A percentile compares a stretch with the other conserved stretches of the same genome.
Conservation (phyloP, 1,139 yeast species). For the Sugiyamaella neomexicana region DNA sequence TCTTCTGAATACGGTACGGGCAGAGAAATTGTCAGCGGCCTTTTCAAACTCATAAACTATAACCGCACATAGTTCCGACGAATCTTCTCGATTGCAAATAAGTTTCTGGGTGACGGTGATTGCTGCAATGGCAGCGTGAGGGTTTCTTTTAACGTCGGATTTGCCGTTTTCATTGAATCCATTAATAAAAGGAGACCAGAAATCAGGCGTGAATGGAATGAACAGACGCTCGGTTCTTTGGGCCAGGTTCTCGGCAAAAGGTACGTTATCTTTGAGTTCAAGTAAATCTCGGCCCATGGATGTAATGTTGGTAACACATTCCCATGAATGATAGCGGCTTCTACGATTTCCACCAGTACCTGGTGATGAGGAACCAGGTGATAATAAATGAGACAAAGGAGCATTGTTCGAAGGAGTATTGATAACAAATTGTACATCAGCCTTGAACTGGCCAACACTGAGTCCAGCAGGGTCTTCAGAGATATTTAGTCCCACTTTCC, state of each 20-base stretch:
- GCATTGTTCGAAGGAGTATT: constrained; percentile 5
- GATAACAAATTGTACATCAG: constrained; percentile 34
- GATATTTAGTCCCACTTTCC: constrained; percentile 36
- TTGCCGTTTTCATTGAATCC: constrained; percentile 35
- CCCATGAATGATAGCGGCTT: constrained; percentile 33
- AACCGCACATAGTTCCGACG: constrained; percentile 33
- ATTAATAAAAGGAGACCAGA: constrained; percentile 43
- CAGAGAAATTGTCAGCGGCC: constrained; percentile 39
- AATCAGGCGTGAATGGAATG: constrained; percentile 43
- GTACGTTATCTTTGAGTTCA: constrained; percentile 35
- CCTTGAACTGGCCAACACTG: constrained; percentile 26
- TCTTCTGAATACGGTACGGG: constrained; percentile 40
- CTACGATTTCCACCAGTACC: constrained; percentile 8
- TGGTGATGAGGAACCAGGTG: constrained; percentile 21
- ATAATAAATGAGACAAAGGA: constrained; percentile 14
- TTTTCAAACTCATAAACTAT: constrained; percentile 41
- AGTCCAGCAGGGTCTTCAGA: constrained; percentile 22
- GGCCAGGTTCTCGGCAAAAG: constrained; percentile 31
- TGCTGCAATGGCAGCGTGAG: constrained; percentile 40
- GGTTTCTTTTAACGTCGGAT: constrained; percentile 30
- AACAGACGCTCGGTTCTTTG: constrained; percentile 38
- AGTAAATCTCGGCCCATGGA: constrained; percentile 39
- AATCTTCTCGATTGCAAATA: constrained; percentile 10
- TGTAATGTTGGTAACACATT: constrained; percentile 37
- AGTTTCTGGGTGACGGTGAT: constrained; percentile 41